Base-by-base conservation (phyloP, 2,329 filamentous ascomycete species). In the Fusarium subglutinans region DNA sequence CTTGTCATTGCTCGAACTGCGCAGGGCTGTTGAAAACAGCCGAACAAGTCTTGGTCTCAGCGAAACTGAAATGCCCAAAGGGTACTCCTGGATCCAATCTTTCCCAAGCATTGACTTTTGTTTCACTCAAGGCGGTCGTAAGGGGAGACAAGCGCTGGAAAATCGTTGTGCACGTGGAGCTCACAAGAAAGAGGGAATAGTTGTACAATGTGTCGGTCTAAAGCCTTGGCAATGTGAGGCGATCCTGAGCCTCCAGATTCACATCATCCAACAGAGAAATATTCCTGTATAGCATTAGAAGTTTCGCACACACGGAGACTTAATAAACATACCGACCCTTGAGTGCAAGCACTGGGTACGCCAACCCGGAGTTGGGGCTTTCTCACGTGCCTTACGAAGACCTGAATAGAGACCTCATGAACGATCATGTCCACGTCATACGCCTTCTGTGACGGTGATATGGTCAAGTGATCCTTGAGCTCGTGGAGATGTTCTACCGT, bases 131-230 rank as follows among this genome's bases (percentile, higher is more conserved):
- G 80, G 54, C 92, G 89, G 72, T 95, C 91, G 75, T 93, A 96
- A 78, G 94, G 93, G 84, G 96, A 96, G 3, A 95, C 80, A 18
- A 96, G 90, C 1, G 91, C 93, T 0, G 93, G 93, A 2, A 96
- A 84, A 1, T 91, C 92, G 63, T 89, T 87, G 63, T 90, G 88
- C 22, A 85, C 83, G 55, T 93, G 88, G 2, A 95, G 84, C 38
- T 90, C 87, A 22, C 83, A 86, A 0, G 92, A 83, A 37, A 94
- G 81, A 3, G 90, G 86, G 24, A 93, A 83, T 5, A 75, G 24
- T 11, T 40, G 69, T 13, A 40, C 11, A 17, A 66, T 38, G 26
- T 74, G 64, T 15, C 55, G 24, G 30, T 22, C n/a, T 28, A 30
- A 15, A 37, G 60, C 64, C 88, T 84, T 89, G 91, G 95, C 1